Evolutionary conservation across 2,329 filamentous ascomycete genomes (phyloP), one percentile per base, ranked within the genome.

Genomic region (Paraphaeosphaeria sporulosa): DNA sequence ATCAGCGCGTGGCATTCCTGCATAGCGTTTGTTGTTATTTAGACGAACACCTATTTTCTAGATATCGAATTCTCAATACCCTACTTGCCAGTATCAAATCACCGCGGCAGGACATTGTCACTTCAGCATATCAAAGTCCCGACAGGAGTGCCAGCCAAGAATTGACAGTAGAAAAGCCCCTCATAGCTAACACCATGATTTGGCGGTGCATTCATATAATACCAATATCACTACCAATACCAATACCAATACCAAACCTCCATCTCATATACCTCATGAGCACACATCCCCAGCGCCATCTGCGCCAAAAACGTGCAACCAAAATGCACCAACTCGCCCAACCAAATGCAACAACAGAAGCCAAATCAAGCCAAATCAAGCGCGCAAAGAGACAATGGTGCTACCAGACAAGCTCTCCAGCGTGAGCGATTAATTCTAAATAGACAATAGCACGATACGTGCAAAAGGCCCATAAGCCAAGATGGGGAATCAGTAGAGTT

Each of bases 401-500:
- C 43, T n/a, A 44, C 49, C 48, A 55, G 25, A 48, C 25, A 56
- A 51, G 57, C 58, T 63, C 62, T 60, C 58, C 38, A 66, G 67
- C 71, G 64, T 68, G 70, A 68, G 71, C 71, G 63, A 72, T 76
- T 71, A 73, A 57, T 57, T 76, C 70, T 72, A 71, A 61, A 52
- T 27, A 27, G 25, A 27, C 25, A 27, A 6, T 15, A 51, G 49
- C 40, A 44, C 44, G 47, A 42, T 46, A 44, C 44, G 47, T 23
- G 44, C 10, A 32, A 12, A 2, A 32, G 30, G 63, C 64, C 57
- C 23, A 61, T 61, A 66, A 64, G 62, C 64, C 60, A n/a, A n/a
- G n/a, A n/a, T n/a, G 64, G 62, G 57, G 57, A 64, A 64, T 65
- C 59, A 19, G 54, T 32, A 9, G 7, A 32, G 30, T 32, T 32